phyloP scores from a whole-genome alignment of 75 land plant species.

The Selaginella moellendorffii region DNA sequence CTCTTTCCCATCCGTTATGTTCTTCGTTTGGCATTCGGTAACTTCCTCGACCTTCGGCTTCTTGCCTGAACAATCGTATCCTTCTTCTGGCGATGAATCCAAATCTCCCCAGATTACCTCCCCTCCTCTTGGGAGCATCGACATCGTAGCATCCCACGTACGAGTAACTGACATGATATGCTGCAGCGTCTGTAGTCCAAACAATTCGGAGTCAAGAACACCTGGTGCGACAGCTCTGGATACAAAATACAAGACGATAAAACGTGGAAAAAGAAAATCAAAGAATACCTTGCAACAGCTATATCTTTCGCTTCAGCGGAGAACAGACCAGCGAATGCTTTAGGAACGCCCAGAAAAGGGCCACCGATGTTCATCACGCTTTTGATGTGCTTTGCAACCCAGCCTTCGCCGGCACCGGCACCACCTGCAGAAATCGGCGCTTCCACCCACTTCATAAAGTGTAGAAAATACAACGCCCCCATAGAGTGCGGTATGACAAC shows the following conservation, averaged over 20 bases:
- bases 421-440: conserved; percentile 81
- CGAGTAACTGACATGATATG: conserved; percentile 85
- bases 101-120: conserved; percentile 86
- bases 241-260: no score
- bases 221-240: conserved; percentile 78
- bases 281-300: conserved; percentile 71
- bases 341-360: conserved; percentile 89
- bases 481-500: conserved; percentile 92
- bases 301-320: conserved; percentile 91
- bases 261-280: neutral
- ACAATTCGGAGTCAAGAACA: conserved; percentile 54
- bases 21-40: no score
- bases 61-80: conserved; percentile 33
- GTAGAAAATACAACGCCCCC: conserved; percentile 86
- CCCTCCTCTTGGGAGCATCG: conserved; percentile 96
- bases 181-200: conserved; percentile 67
- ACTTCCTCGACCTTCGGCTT: no score
- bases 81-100: conserved; percentile 92
- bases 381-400: conserved; percentile 76
- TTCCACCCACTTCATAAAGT: conserved; percentile 97
- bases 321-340: conserved; percentile 73
- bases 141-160: conserved; percentile 95
- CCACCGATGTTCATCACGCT: conserved; percentile 87
- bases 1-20: neutral
- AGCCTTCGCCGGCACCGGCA: conserved; percentile 83